Evolutionary conservation across 192 early-diverging fungal species (phyloP).

Genomic region (Chytriomyces hyalinus): DNA sequence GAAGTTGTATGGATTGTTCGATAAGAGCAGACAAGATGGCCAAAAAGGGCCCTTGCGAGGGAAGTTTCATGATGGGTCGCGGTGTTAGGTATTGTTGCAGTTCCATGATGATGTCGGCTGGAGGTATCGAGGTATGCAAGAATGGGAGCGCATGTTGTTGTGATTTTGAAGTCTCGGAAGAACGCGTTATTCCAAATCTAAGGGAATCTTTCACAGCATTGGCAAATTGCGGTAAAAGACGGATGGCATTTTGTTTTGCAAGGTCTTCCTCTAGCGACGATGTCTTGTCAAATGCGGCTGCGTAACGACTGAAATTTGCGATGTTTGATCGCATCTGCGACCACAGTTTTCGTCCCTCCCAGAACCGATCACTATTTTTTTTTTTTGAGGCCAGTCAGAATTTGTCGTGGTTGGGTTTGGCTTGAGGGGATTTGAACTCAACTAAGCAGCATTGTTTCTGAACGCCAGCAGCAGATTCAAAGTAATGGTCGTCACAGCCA

Average conservation of each 20-base stretch:
- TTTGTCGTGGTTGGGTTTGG: background rate
- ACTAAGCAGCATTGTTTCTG: constrained; percentile 76
- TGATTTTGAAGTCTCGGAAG: constrained; percentile 35
- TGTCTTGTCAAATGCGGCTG: constrained; percentile 19
- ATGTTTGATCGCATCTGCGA: constrained; percentile 67
- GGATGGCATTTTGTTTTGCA: constrained; percentile 54
- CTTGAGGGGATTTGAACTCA: background rate
- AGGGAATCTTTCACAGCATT: constrained; percentile 82
- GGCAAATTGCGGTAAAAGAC: constrained; percentile 75
- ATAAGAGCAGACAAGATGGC: constrained; percentile 71
- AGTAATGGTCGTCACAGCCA: background rate
- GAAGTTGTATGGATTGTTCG: background rate
- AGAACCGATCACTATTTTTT: constrained; percentile 43
- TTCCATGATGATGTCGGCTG: constrained; percentile 26
- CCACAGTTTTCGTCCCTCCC: constrained; percentile 88
- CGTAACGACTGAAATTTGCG: constrained; percentile 75
- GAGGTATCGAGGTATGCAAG: background rate
- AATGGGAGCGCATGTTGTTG: constrained; percentile 34
- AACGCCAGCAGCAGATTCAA: constrained; percentile 74
- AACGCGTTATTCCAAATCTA: constrained; percentile 35
- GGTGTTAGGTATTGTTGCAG: constrained; percentile 33
- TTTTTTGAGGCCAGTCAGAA: background rate
- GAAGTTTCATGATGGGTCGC: constrained; percentile 72
- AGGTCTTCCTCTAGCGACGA: constrained; percentile 51
- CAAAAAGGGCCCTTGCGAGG: constrained; percentile 50